phyloP scores from a whole-genome alignment of 257 asterid genomes.

The Oldenlandia corymbosa region DNA sequence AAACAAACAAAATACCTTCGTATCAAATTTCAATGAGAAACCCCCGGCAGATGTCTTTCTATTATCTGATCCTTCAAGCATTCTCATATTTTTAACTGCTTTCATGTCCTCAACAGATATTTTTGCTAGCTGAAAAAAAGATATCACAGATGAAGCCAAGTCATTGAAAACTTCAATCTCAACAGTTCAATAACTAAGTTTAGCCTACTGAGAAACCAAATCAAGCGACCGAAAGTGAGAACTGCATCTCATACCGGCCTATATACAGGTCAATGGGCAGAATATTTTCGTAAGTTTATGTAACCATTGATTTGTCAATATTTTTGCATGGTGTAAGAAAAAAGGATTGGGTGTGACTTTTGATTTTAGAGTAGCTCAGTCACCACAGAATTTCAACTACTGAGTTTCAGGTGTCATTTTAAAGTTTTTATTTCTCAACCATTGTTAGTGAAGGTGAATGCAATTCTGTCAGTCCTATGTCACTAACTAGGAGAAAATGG shows the following conservation, averaged over 20 bases:
- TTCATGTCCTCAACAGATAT: slow-evolving; percentile 79
- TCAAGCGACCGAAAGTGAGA: too few species aligned
- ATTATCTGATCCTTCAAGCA: slow-evolving; percentile 55
- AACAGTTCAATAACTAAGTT: background rate
- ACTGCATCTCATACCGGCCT: too few species aligned
- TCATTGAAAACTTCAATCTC: slow-evolving; percentile 12
- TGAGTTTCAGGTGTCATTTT: background rate
- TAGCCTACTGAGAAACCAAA: background rate
- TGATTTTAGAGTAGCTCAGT: background rate
- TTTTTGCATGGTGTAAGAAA: background rate
- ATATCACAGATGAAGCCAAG: slow-evolving; percentile 8
- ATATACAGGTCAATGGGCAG: too few species aligned
- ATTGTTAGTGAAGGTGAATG: background rate
- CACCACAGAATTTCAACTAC: background rate
- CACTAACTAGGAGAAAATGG: background rate
- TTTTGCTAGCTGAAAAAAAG: slow-evolving; percentile 67
- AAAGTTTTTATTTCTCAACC: background rate
- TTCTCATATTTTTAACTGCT: slow-evolving; percentile 77
- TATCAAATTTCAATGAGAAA: slow-evolving; percentile 89
- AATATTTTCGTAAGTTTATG: too few species aligned
- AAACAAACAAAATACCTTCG: slow-evolving; percentile 51
- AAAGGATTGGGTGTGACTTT: background rate
- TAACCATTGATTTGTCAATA: too few species aligned
- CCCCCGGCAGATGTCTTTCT: slow-evolving; percentile 57
- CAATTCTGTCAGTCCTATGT: background rate